A percentile compares a stretch with the other conserved stretches of the same genome.
phyloP scores from a whole-genome alignment of 176 grass and related monocot species.

The Tillandsia fasciculata region DNA sequence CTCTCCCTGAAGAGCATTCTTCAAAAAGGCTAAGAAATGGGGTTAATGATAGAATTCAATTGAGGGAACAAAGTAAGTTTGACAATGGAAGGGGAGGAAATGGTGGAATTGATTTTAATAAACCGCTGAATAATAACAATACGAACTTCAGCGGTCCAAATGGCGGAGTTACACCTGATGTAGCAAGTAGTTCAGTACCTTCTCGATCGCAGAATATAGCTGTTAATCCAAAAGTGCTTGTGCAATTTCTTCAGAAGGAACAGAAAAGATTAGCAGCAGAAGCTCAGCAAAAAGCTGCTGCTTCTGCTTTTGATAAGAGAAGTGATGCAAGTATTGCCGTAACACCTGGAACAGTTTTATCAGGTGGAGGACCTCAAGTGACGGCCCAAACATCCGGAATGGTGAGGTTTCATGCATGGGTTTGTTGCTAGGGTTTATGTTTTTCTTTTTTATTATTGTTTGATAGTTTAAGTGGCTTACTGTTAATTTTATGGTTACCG shows the following conservation, averaged over 20 bases:
- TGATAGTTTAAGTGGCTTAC: not conserved
- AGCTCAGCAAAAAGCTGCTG: conserved; percentile 30
- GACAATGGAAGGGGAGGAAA: conserved; percentile 22
- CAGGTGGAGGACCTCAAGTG: conserved; percentile 30
- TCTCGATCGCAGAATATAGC: conserved; percentile 65
- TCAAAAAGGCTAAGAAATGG: conserved; percentile 47
- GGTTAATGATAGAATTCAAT: conserved; percentile 19
- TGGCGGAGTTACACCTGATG: conserved; percentile 16
- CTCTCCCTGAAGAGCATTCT: conserved; percentile 28
- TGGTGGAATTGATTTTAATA: conserved; percentile 19
- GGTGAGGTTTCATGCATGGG: conserved; percentile 5
- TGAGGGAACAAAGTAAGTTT: conserved; percentile 29
- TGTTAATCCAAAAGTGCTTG: conserved; percentile 58
- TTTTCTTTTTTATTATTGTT: not conserved
- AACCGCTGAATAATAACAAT: conserved; percentile 24
- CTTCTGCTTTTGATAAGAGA: conserved; percentile 17
- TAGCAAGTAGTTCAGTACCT: conserved; percentile 37
- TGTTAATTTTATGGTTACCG: not conserved
- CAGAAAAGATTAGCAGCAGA: conserved; percentile 51
- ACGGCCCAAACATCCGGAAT: conserved; percentile 15
- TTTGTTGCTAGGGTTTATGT: not conserved
- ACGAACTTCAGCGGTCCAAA: conserved; percentile 18
- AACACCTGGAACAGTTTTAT: conserved; percentile 32
- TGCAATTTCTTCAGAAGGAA: conserved; percentile 76
- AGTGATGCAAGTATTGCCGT: conserved; percentile 21